These are phyloP conservation scores for Neofusicoccum umdonicola DNA, from an alignment of 2,329 filamentous ascomycete genomes.

Conservation along the genomic window DNA sequence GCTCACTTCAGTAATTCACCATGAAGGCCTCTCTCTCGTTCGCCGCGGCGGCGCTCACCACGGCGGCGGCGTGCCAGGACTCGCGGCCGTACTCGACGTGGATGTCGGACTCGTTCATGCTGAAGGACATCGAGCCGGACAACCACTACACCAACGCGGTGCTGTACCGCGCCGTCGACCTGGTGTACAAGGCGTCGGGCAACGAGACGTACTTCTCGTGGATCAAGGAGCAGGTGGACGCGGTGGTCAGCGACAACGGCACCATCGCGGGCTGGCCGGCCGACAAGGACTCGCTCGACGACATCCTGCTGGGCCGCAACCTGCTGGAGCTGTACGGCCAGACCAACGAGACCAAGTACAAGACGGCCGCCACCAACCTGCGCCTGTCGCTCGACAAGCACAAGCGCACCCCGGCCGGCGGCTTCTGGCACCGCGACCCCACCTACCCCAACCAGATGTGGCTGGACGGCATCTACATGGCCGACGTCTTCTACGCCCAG, in stretches of 20 bases:
- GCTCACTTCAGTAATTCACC: neutral
- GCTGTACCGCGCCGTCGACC: constrained; percentile 49
- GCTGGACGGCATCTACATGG: constrained; percentile 54
- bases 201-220: constrained; percentile 47
- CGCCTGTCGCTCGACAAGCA: constrained; percentile 49
- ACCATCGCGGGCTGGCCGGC: constrained; percentile 23
- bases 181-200: constrained; percentile 43
- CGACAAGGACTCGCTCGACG: constrained; percentile 41
- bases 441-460: constrained; percentile 32
- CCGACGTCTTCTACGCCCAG: constrained; percentile 38
- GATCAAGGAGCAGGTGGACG: constrained; percentile 48
- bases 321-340: constrained; percentile 49
- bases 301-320: constrained; percentile 55
- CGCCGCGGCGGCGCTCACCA: neutral
- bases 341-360: constrained; percentile 50
- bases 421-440: constrained; percentile 51
- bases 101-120: constrained; percentile 51
- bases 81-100: constrained; percentile 33
- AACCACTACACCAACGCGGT: constrained; percentile 47
- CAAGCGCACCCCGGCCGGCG: constrained; percentile 51
- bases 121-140: constrained; percentile 38
- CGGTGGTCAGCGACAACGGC: constrained; percentile 49
- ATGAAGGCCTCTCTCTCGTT: neutral
- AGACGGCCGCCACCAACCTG: constrained; percentile 47
- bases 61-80: neutral